phyloP scores from a whole-genome alignment of 2,329 filamentous ascomycete species.

The Blastomyces silverae region DNA sequence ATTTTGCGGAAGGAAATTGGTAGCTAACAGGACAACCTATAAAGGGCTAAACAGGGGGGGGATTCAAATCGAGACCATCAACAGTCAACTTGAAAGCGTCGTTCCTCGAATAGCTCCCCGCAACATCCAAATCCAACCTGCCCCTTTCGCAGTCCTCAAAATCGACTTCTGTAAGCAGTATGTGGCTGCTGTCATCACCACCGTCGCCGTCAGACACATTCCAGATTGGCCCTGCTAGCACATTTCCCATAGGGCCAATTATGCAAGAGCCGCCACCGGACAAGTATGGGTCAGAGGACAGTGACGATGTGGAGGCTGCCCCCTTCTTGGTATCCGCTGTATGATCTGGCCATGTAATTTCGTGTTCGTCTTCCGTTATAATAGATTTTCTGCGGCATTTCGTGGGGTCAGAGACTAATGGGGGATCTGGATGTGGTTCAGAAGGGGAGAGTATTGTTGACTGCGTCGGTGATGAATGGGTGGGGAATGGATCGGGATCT shows the following conservation, averaged over 20 bases:
- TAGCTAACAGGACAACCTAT: background rate
- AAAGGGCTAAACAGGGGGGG: slow-evolving; percentile 41
- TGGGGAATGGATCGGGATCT: slow-evolving; percentile 8
- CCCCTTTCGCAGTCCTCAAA: slow-evolving; percentile 82
- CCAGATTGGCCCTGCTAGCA: slow-evolving; percentile 76
- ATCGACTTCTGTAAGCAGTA: slow-evolving; percentile 69
- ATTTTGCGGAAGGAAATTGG: background rate
- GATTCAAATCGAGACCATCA: slow-evolving; percentile 53
- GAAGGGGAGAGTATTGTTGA: background rate
- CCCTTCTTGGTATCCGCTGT: slow-evolving; percentile 21
- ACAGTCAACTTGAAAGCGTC: slow-evolving; percentile 57
- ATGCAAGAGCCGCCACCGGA: slow-evolving; percentile 78
- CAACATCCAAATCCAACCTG: slow-evolving; percentile 73
- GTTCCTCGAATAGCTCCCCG: slow-evolving; percentile 74
- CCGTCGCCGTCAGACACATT: slow-evolving; percentile 46
- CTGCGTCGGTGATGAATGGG: background rate
- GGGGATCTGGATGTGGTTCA: background rate
- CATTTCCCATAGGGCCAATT: slow-evolving; percentile 69
- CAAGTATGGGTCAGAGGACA: slow-evolving; percentile 46
- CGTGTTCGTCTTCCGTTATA: slow-evolving; percentile 33
- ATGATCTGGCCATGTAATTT: slow-evolving; percentile 34
- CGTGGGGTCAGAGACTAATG: background rate
- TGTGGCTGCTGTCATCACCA: slow-evolving; percentile 47
- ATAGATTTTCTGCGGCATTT: slow-evolving; percentile 18
- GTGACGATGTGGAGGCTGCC: slow-evolving; percentile 10